Evolutionary conservation across 371 early-diverging fungal species (phyloP).

Genomic region (Smittium mucronatum): DNA sequence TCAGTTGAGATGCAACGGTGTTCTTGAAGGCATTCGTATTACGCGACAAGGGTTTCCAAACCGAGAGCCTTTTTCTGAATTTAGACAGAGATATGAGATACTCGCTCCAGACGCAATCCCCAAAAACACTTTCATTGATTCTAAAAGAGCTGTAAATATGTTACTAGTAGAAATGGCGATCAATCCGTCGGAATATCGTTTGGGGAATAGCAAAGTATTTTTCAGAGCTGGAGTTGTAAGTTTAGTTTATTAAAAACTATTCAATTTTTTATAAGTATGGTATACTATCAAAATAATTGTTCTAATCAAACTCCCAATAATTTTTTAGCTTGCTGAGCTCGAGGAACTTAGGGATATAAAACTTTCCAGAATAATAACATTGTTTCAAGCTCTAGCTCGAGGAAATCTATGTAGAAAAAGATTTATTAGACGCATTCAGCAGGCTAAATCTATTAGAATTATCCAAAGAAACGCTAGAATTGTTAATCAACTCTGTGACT

Average conservation of each 20-base stretch:
- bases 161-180: slow-evolving; percentile 59
- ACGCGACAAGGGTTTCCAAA: slow-evolving; percentile 97
- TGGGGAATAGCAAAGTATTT: slow-evolving; percentile 95
- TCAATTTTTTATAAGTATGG: too few relatives aligned
- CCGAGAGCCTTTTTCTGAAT: slow-evolving; percentile 86
- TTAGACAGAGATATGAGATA: slow-evolving; percentile 90
- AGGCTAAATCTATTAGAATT: slow-evolving; percentile 70
- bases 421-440: slow-evolving; percentile 55
- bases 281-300: too few relatives aligned
- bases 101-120: slow-evolving; percentile 62
- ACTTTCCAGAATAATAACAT: slow-evolving; percentile 64
- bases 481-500: slow-evolving; percentile 75
- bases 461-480: slow-evolving; percentile 86
- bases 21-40: slow-evolving; percentile 98
- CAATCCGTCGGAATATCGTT: slow-evolving; percentile 66
- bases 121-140: slow-evolving; percentile 74
- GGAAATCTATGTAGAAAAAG: slow-evolving; percentile 63
- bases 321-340: slow-evolving; percentile 72
- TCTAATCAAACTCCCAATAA: too few relatives aligned
- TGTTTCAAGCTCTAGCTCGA: slow-evolving; percentile 82
- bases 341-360: slow-evolving; percentile 88
- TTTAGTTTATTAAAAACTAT: too few relatives aligned
- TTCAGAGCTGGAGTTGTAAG: slow-evolving; percentile 80
- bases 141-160: slow-evolving; percentile 62
- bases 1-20: slow-evolving; percentile 98